Evolutionary conservation across 2,329 filamentous ascomycete genomes (phyloP), one percentile per base, ranked within the genome.

Genomic region (Diaporthe eres): DNA sequence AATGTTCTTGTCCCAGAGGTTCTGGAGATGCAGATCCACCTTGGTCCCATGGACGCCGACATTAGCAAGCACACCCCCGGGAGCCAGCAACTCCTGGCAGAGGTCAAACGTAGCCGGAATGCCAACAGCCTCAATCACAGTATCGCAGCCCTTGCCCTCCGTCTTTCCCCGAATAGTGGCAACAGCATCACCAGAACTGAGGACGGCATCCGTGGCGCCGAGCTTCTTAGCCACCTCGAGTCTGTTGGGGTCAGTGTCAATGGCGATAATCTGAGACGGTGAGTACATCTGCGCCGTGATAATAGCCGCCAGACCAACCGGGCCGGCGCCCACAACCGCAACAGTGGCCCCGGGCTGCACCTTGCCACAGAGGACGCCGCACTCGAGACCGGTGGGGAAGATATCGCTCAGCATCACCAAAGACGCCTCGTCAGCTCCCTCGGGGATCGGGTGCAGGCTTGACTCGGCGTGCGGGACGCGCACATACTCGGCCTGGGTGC

Each of bases 101-200:
- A 90, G 81, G 22, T 87, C 84, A 79, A 91, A 90, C 0, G 88
- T 90, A 0, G 84, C 84, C 0, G 88, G 88, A 12, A 89, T 83
- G 1, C 90, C 90, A 2, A 91, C 90, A 0, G 88, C 89, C 80
- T 91, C 90, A 68, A 91, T 89, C 1, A 92, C 89, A 0, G 88
- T 84, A 75, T 92, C 89, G 77, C 88, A 90, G 0, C 89, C 90
- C 71, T 86, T 84, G 1, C 85, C 87, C n/a, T 86, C 85, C 0
- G 88, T 90, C 71, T 90, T 77, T 0, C 80, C 81, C 78, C 83
- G 84, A 2, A 90, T 82, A 4, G 79, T 77, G 13, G 85, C 82
- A 6, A 84, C 81, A 0, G 84, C 82, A n/a, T 85, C 82, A n/a
- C 49, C 49, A 6, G 47, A 19, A 0, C 79, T 78, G 7, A 82